Percentiles rank a stretch among this genome's conserved stretches.
These are phyloP conservation scores for Trametes maxima DNA, from an alignment of 768 basidiomycete genomes.

Conservation along the genomic window DNA sequence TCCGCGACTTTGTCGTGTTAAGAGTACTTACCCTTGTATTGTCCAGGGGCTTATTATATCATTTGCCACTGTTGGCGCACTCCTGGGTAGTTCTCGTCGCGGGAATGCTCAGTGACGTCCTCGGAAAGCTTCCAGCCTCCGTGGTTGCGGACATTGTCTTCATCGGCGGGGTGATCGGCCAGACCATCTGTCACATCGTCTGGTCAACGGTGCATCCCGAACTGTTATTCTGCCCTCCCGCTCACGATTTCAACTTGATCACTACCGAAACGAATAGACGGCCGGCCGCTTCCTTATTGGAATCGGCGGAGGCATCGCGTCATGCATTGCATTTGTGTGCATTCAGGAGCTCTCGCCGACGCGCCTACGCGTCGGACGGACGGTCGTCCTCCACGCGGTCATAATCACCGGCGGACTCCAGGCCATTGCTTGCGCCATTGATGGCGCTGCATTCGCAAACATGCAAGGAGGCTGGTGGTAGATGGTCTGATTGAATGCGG, in stretches of 20 bases:
- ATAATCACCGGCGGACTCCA: conserved; percentile 83
- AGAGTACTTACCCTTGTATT: not conserved
- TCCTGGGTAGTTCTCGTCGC: conserved; percentile 71
- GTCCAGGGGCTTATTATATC: conserved; percentile 74
- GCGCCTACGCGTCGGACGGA: conserved; percentile 72
- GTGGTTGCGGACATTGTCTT: conserved; percentile 72
- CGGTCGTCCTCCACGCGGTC: conserved; percentile 85
- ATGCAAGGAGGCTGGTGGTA: conserved; percentile 72
- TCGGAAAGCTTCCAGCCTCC: conserved; percentile 65
- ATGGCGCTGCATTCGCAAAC: conserved; percentile 64
- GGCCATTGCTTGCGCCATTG: conserved; percentile 76
- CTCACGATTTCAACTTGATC: not conserved
- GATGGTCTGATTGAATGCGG: conserved; percentile 78
- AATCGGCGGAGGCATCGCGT: conserved; percentile 71
- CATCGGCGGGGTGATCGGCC: conserved; percentile 71
- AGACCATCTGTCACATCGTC: conserved; percentile 71
- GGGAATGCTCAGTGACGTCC: conserved; percentile 70
- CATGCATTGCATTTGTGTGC: conserved; percentile 79
- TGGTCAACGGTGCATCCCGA: conserved; percentile 61
- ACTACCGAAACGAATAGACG: conserved; percentile 43
- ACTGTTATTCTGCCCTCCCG: no score
- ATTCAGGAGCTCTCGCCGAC: no score
- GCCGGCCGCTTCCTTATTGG: conserved; percentile 77
- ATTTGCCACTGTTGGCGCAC: conserved; percentile 74
- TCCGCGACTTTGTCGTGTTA: not conserved